phyloP scores from a whole-genome alignment of 768 basidiomycete species.

The Suillus clintonianus region DNA sequence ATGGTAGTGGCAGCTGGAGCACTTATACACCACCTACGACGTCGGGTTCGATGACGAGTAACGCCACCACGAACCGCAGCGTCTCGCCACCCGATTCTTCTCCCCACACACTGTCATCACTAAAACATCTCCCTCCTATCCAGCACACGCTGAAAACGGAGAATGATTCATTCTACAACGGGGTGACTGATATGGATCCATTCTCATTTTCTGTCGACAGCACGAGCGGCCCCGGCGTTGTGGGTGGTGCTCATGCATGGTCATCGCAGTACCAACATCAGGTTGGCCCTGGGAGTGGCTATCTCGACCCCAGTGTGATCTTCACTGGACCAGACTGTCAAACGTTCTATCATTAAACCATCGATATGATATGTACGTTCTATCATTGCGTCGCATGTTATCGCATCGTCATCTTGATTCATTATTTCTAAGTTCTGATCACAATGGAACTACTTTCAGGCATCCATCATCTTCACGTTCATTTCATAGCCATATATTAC shows the following conservation, averaged over 20 bases:
- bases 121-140: slow-evolving; percentile 7
- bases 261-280: slow-evolving; percentile 29
- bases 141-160: slow-evolving; percentile 34
- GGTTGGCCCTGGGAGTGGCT: slow-evolving; percentile 29
- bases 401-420: background rate
- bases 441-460: background rate
- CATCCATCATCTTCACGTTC: background rate
- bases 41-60: slow-evolving; percentile 46
- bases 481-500: slow-evolving; percentile 1
- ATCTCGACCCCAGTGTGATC: slow-evolving; percentile 31
- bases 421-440: slow-evolving; percentile 1
- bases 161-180: slow-evolving; percentile 43
- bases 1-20: slow-evolving; percentile 56
- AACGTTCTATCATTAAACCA: slow-evolving; percentile 28
- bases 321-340: slow-evolving; percentile 37
- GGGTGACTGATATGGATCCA: slow-evolving; percentile 48
- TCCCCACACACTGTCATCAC: slow-evolving; percentile 13
- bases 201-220: slow-evolving; percentile 46
- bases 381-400: background rate
- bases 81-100: slow-evolving; percentile 31
- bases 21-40: slow-evolving; percentile 66
- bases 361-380: background rate
- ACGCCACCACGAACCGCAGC: slow-evolving; percentile 45
- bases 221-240: slow-evolving; percentile 14
- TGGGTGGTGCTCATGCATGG: slow-evolving; percentile 22